Base-by-base conservation (phyloP, 1,284 basidiomycete genomes). In the Boletellus deceptivus region DNA sequence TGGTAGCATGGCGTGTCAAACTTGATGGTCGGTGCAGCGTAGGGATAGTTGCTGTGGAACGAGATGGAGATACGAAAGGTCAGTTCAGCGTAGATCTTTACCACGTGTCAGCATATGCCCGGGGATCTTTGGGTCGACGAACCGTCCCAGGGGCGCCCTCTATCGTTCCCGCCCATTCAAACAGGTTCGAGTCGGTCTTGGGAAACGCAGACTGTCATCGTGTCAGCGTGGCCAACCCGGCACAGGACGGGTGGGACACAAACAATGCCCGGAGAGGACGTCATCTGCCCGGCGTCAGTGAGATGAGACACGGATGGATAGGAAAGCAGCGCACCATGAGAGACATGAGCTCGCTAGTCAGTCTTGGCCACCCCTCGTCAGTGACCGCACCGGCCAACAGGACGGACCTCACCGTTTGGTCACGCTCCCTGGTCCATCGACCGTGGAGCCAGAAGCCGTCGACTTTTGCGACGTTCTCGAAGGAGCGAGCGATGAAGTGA, bases 1-100 rank as follows among this genome's bases (percentile, higher is more conserved):
- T 92, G 89, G 70, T 81, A 93, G 72, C 89, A 91, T 5, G 89
- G 87, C 3, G 89, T 85, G 52, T 89, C 87, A 56, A 89, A 90
- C 64, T 83, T 86, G 67, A 93, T 89, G 8, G 78, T 75, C 0
- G 91, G 91, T 8, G 91, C 76, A 8, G 83, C 82, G 68, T 90
- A 92, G 13, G 91, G 91, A 62, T 93, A 93, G 61, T 89, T 90
- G 52, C 85, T 72, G 8, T 90, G 89, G 71, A 93, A 93, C 11
- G 78, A 75, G 48, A 93, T 89, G 6, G 82, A 82, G 56, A 93
- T 89, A 58, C 86, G 84, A 75, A 89, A 93, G 17, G 78, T 78
- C 52, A 92, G 72, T 14, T 83, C 87, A 33, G 79, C 79, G 59
- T 93, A 93, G 43, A 89, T 79, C 89, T 91, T 60, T 17, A 31